Evolutionary conservation across 805 yeast species (phyloP).

Genomic region (Zygosaccharomyces siamensis): DNA sequence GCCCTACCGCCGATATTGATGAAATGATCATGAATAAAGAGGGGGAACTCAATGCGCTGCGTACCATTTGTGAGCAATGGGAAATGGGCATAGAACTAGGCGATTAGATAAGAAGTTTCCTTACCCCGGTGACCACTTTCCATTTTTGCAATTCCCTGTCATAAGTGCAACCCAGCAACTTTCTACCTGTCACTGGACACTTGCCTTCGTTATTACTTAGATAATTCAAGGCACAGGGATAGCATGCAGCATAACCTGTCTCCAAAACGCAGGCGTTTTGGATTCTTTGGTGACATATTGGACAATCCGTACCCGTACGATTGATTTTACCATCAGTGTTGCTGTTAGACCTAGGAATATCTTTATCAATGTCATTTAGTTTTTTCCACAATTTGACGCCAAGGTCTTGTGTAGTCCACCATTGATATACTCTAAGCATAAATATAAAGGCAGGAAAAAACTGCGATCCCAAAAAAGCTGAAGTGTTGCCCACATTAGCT

Average conservation of each 20-base stretch:
- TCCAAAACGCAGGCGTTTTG: constrained; percentile 83
- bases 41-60: constrained; percentile 23
- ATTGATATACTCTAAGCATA: constrained; percentile 75
- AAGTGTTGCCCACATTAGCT: constrained; percentile 12
- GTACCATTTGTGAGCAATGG: constrained; percentile 30
- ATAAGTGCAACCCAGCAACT: constrained; percentile 65
- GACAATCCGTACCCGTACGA: constrained; percentile 42
- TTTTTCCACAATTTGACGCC: constrained; percentile 52
- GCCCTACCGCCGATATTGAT: constrained; percentile 25
- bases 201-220: constrained; percentile 48
- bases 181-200: constrained; percentile 80
- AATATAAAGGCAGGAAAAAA: constrained; percentile 80
- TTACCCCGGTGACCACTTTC: constrained; percentile 70
- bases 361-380: constrained; percentile 42
- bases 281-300: constrained; percentile 60
- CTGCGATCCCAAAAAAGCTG: constrained; percentile 38
- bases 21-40: constrained; percentile 24
- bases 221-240: constrained; percentile 72
- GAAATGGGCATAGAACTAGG: constrained; percentile 15
- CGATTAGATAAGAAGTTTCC: constrained; percentile 61
- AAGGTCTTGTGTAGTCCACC: constrained; percentile 85
- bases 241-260: constrained; percentile 88
- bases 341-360: constrained; percentile 31
- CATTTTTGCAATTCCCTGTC: constrained; percentile 54
- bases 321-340: constrained; percentile 5